These are phyloP conservation scores for Cutaneotrichosporon sp. DNA, from an alignment of 1,284 basidiomycete genomes.

Conservation along the genomic window DNA sequence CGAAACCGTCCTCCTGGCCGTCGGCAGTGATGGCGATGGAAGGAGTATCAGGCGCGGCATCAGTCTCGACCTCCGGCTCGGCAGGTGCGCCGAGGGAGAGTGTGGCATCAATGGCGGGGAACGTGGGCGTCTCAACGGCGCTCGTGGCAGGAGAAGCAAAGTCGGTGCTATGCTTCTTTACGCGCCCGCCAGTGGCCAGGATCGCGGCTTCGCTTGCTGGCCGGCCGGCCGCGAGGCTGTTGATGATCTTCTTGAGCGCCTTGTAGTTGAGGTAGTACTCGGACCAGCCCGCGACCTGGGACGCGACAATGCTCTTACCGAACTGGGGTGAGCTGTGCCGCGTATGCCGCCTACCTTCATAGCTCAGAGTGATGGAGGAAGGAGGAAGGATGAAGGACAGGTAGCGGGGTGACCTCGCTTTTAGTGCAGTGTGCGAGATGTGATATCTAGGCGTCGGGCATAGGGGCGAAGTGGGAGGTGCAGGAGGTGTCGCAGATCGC, in stretches of 20 bases:
- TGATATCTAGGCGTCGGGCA: background rate
- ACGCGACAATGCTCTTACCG: conserved; percentile 95
- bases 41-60: background rate
- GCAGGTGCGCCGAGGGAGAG: background rate
- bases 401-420: background rate
- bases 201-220: conserved; percentile 85
- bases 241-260: conserved; percentile 72
- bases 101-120: conserved; percentile 6
- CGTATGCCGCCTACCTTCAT: background rate
- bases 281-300: conserved; percentile 97
- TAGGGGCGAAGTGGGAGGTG: background rate
- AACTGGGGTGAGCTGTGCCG: conserved; percentile 62
- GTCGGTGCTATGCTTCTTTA: conserved; percentile 56
- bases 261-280: conserved; percentile 98
- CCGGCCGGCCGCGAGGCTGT: conserved; percentile 85
- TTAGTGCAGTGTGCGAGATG: background rate
- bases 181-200: conserved; percentile 77
- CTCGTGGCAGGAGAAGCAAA: conserved; percentile 13
- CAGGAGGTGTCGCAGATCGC: background rate
- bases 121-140: conserved; percentile 19
- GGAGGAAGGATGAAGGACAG: background rate
- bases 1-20: conserved; percentile 15
- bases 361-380: background rate
- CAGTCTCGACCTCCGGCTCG: background rate
- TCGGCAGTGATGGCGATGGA: conserved; percentile 3